A percentile compares a stretch with the other conserved stretches of the same genome.
Evolutionary conservation across 2,329 filamentous ascomycete species (phyloP).

Genomic region (Talaromyces verruculosus): DNA sequence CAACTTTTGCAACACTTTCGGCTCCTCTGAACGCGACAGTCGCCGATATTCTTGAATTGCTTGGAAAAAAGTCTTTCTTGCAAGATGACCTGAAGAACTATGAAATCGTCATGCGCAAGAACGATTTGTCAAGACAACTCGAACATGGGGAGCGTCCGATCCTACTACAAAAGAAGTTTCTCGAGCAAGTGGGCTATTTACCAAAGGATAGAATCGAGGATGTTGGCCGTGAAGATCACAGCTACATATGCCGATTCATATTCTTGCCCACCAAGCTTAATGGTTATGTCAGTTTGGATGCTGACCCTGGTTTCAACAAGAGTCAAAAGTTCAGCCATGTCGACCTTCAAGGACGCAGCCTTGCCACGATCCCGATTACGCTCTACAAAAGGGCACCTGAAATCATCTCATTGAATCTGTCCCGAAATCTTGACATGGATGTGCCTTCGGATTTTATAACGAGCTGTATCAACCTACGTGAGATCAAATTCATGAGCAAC

Average conservation of each 20-base stretch:
- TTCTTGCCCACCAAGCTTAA: slow-evolving; percentile 88
- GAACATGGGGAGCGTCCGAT: slow-evolving; percentile 76
- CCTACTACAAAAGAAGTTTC: slow-evolving; percentile 83
- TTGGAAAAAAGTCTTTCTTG: slow-evolving; percentile 91
- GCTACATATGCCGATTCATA: slow-evolving; percentile 92
- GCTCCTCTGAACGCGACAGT: slow-evolving; percentile 81
- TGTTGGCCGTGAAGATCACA: slow-evolving; percentile 93
- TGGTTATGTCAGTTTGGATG: slow-evolving; percentile 69
- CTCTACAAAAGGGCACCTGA: slow-evolving; percentile 89
- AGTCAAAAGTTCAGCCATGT: slow-evolving; percentile 92
- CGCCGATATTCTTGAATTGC: slow-evolving; percentile 79
- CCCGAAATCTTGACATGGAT: slow-evolving; percentile 85
- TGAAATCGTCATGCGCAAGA: slow-evolving; percentile 91
- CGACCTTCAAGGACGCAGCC: slow-evolving; percentile 82
- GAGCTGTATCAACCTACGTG: slow-evolving; percentile 82
- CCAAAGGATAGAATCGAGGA: slow-evolving; percentile 86
- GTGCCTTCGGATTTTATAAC: slow-evolving; percentile 96
- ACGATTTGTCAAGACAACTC: slow-evolving; percentile 82
- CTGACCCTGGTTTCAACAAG: slow-evolving; percentile 76
- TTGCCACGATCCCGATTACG: slow-evolving; percentile 91
- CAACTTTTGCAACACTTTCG: slow-evolving; percentile 89
- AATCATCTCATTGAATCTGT: slow-evolving; percentile 92
- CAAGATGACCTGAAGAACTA: slow-evolving; percentile 91
- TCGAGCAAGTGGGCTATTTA: slow-evolving; percentile 90
- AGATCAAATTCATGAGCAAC: slow-evolving; percentile 95